Percentiles rank a stretch among this genome's conserved stretches.
Conservation (phyloP, 2,329 filamentous ascomycete species). For the Colletotrichum horii region DNA sequence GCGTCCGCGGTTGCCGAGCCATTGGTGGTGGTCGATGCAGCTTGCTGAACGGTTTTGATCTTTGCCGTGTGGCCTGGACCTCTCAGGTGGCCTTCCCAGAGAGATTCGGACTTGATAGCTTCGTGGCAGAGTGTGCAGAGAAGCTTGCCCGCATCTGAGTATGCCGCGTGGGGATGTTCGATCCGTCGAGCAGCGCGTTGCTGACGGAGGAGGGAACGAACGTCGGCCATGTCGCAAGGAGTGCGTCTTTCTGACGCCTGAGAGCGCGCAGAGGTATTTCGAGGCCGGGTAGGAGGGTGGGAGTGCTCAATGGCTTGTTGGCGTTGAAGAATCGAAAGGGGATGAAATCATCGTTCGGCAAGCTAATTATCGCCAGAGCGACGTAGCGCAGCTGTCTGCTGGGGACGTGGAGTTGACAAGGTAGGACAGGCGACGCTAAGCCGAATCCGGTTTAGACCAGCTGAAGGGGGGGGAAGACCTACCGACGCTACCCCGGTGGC, state of each 20-base stretch:
- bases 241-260: not conserved
- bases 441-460: not conserved
- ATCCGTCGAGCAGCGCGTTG: slow-evolving; percentile 78
- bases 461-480: not conserved
- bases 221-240: slow-evolving; percentile 69
- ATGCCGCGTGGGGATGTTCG: slow-evolving; percentile 70
- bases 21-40: slow-evolving; percentile 1
- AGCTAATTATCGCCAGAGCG: slow-evolving; percentile 4
- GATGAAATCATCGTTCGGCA: not conserved
- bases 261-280: not conserved
- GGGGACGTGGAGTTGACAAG: slow-evolving; percentile 6
- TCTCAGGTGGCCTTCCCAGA: slow-evolving; percentile 70
- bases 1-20: not conserved
- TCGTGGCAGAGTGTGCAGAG: slow-evolving; percentile 71
- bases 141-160: slow-evolving; percentile 71
- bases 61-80: slow-evolving; percentile 44
- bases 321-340: not conserved
- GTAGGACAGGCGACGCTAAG: not conserved
- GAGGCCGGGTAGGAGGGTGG: not conserved
- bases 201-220: slow-evolving; percentile 78
- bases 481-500: not conserved
- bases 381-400: slow-evolving; percentile 1
- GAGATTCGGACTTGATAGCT: slow-evolving; percentile 66
- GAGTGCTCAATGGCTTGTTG: slow-evolving; percentile 7
- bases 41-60: not conserved